These are phyloP conservation scores for Magnaporthiopsis incrustans DNA, from an alignment of 2,329 filamentous ascomycete species.

Conservation along the genomic window DNA sequence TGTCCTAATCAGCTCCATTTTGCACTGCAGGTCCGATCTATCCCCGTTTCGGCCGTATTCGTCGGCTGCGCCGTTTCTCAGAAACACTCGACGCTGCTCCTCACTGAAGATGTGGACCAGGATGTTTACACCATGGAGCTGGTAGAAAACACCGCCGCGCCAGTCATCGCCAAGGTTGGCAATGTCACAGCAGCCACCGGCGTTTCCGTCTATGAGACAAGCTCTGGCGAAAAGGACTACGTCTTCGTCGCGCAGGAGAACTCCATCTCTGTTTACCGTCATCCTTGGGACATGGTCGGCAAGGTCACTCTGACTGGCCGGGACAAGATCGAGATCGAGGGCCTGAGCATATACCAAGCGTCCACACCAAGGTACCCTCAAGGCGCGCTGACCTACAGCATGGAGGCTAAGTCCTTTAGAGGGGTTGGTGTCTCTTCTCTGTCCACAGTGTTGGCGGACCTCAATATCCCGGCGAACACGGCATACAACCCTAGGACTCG, in stretches of 20 bases:
- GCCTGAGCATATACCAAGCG: slow-evolving; percentile 32
- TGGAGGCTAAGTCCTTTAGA: slow-evolving; percentile 29
- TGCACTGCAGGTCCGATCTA: slow-evolving; percentile 29
- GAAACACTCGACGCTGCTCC: slow-evolving; percentile 27
- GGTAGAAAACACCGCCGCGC: slow-evolving; percentile 27
- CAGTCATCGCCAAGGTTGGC: slow-evolving; percentile 20
- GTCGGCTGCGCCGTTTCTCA: slow-evolving; percentile 33
- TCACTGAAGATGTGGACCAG: slow-evolving; percentile 29
- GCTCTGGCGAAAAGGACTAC: slow-evolving; percentile 23
- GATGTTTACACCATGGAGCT: slow-evolving; percentile 30
- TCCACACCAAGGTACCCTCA: slow-evolving; percentile 24
- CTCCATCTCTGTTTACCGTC: slow-evolving; percentile 30
- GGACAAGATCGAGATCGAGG: slow-evolving; percentile 33
- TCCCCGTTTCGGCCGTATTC: slow-evolving; percentile 31
- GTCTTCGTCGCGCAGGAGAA: slow-evolving; percentile 32
- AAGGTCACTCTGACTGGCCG: slow-evolving; percentile 27
- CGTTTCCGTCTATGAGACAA: slow-evolving; percentile 30
- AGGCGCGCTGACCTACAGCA: slow-evolving; percentile 31
- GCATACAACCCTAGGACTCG: slow-evolving; percentile 27
- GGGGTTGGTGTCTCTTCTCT: slow-evolving; percentile 33
- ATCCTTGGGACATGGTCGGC: slow-evolving; percentile 26
- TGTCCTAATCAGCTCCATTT: neutral
- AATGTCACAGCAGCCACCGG: slow-evolving; percentile 27
- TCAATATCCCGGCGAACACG: slow-evolving; percentile 27
- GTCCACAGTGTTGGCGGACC: slow-evolving; percentile 21